phyloP scores from a whole-genome alignment of 1,139 yeast genomes.

The Candida anutae region DNA sequence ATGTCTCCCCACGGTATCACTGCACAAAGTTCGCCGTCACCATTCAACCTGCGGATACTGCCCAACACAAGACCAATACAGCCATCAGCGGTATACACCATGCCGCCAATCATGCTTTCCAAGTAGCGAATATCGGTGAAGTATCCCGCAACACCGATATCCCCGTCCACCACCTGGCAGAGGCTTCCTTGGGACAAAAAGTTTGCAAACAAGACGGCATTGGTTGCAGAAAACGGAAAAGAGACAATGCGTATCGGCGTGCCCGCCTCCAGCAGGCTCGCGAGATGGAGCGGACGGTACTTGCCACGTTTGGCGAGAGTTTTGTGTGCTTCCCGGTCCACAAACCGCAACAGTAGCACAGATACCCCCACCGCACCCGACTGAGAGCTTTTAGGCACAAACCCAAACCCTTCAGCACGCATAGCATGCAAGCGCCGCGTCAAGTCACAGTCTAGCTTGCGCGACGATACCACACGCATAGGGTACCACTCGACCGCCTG shows the following conservation, averaged over 20 bases:
- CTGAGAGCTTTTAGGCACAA: too few species aligned
- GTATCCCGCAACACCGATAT: conserved; percentile 14
- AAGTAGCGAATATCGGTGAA: conserved; percentile 49
- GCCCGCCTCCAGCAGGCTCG: conserved; percentile 6
- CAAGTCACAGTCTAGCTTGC: too few species aligned
- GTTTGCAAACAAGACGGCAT: conserved; percentile 46
- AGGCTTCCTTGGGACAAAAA: conserved; percentile 42
- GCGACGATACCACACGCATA: too few species aligned
- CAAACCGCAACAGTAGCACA: too few species aligned
- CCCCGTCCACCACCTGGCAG: conserved; percentile 19
- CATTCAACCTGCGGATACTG: conserved; percentile 38
- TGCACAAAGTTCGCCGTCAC: conserved; percentile 67
- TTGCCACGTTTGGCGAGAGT: too few species aligned
- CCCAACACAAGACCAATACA: conserved; percentile 52
- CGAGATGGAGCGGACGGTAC: too few species aligned
- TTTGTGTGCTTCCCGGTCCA: too few species aligned
- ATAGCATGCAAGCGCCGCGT: too few species aligned
- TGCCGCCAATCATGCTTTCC: conserved; percentile 62
- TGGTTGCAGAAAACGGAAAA: conserved; percentile 54
- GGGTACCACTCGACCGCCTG: too few species aligned
- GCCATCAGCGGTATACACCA: conserved; percentile 15
- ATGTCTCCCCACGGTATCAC: too few species aligned
- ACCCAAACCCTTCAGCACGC: too few species aligned
- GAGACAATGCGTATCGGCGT: conserved; percentile 21
- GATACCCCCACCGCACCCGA: too few species aligned